Conservation (phyloP, 2,329 filamentous ascomycete species). For the Teratosphaeria viscida region DNA sequence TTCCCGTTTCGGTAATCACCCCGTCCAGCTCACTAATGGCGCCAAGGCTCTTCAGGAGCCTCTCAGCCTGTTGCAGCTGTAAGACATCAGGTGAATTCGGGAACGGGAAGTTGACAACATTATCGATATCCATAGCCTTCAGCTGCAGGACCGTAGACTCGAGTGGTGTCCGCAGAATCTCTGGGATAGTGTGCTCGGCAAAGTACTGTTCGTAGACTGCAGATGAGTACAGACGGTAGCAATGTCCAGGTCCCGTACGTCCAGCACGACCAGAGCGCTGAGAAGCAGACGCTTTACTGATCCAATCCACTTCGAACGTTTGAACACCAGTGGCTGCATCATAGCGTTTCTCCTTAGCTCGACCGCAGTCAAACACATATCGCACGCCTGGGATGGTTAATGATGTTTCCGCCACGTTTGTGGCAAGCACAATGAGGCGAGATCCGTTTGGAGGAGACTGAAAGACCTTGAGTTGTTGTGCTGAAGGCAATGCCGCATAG, state of each 20-base stretch:
- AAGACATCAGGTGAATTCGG: slow-evolving; percentile 75
- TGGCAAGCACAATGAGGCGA: slow-evolving; percentile 79
- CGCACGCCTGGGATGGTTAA: slow-evolving; percentile 90
- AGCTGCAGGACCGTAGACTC: slow-evolving; percentile 83
- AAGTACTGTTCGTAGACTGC: slow-evolving; percentile 90
- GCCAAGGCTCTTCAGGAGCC: slow-evolving; percentile 72
- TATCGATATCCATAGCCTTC: slow-evolving; percentile 85
- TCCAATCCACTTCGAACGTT: slow-evolving; percentile 90
- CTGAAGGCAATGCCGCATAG: slow-evolving; percentile 83
- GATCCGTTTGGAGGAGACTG: slow-evolving; percentile 72
- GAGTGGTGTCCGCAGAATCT: slow-evolving; percentile 82
- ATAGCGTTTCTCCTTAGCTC: slow-evolving; percentile 85
- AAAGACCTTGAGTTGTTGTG: slow-evolving; percentile 85
- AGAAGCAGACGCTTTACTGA: slow-evolving; percentile 90
- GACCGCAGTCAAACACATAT: slow-evolving; percentile 91
- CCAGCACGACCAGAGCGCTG: slow-evolving; percentile 90
- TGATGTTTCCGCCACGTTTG: slow-evolving; percentile 94
- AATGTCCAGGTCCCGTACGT: slow-evolving; percentile 89
- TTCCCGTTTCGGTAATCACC: slow-evolving; percentile 67
- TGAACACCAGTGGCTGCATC: slow-evolving; percentile 84
- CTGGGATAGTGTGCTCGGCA: slow-evolving; percentile 71
- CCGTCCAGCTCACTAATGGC: slow-evolving; percentile 54
- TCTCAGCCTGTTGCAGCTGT: slow-evolving; percentile 73
- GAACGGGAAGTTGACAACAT: slow-evolving; percentile 90
- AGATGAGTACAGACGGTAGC: slow-evolving; percentile 87